Percentiles rank a stretch among this genome's conserved stretches.
Evolutionary conservation across 768 basidiomycete genomes (phyloP).

Genomic region (Crucibulum laeve): DNA sequence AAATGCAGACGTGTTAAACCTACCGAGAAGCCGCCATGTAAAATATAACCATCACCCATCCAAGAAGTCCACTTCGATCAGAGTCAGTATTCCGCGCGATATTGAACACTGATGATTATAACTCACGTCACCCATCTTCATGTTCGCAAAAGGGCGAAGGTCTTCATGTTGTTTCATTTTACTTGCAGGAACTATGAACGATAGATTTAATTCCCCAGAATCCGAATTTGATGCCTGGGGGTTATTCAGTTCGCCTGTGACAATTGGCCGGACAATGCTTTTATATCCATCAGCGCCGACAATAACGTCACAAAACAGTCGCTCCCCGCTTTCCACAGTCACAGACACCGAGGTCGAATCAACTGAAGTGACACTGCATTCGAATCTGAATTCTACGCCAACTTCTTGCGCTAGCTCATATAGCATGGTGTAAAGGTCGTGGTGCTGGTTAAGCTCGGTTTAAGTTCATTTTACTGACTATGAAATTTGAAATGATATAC

Average conservation of each 20-base stretch:
- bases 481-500: neutral
- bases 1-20: neutral
- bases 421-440: slow-evolving; percentile 45
- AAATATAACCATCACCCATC: slow-evolving; percentile 23
- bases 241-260: slow-evolving; percentile 20
- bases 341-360: slow-evolving; percentile 28
- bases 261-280: slow-evolving; percentile 30
- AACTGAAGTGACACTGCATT: slow-evolving; percentile 28
- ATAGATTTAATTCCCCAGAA: slow-evolving; percentile 23
- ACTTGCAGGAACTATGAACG: slow-evolving; percentile 26
- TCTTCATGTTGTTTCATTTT: slow-evolving; percentile 27
- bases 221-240: slow-evolving; percentile 11
- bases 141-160: slow-evolving; percentile 19
- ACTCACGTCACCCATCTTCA: slow-evolving; percentile 25
- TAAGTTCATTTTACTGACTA: slow-evolving; percentile 1
- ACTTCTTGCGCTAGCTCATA: slow-evolving; percentile 38
- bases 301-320: slow-evolving; percentile 44
- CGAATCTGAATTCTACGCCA: slow-evolving; percentile 43
- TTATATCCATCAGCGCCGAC: slow-evolving; percentile 58
- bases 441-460: slow-evolving; percentile 31
- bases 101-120: neutral
- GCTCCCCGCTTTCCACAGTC: slow-evolving; percentile 35
- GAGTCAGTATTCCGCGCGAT: neutral
- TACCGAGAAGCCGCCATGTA: slow-evolving; percentile 13
- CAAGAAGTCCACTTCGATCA: slow-evolving; percentile 27